A percentile compares a stretch with the other conserved stretches of the same genome.
Conservation (phyloP, 2,329 filamentous ascomycete genomes). For the Rutstroemia sp. region DNA sequence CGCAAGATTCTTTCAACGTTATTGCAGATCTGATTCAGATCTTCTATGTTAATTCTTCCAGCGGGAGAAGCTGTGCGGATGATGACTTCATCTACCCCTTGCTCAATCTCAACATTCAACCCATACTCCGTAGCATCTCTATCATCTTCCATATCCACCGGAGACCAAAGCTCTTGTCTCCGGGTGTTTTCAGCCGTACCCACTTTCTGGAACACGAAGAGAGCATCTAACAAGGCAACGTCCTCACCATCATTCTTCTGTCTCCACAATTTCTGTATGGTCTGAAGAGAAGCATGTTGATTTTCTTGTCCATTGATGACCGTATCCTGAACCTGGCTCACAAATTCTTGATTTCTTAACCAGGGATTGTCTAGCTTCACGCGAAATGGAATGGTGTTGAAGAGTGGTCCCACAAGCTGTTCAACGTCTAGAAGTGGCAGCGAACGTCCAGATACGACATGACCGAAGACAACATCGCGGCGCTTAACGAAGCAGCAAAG, state of each 20-base stretch:
- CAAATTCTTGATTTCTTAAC: constrained; percentile 7
- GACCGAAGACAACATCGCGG: constrained; percentile 41
- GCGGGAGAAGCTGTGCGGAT: not conserved
- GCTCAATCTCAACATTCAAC: not conserved
- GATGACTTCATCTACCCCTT: not conserved
- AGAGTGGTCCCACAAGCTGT: constrained; percentile 28
- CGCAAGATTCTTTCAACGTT: not conserved
- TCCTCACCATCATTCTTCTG: not conserved
- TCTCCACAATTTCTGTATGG: not conserved
- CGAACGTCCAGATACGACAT: constrained; percentile 32
- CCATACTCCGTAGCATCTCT: constrained; percentile 4
- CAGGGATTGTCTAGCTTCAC: constrained; percentile 20
- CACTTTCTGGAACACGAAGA: constrained; percentile 1
- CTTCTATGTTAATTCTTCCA: not conserved
- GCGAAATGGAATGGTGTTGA: constrained; percentile 13
- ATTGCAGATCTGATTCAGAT: not conserved
- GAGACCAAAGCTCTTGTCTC: not conserved
- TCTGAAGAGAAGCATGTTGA: constrained; percentile 2
- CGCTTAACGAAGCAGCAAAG: constrained; percentile 1
- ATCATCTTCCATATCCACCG: not conserved
- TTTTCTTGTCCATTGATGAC: not conserved
- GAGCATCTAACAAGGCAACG: not conserved
- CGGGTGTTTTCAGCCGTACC: not conserved
- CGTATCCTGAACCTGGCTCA: not conserved
- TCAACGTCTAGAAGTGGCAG: constrained; percentile 27